Conservation (phyloP, 805 yeast genomes). For the Myxozyma monticola region DNA sequence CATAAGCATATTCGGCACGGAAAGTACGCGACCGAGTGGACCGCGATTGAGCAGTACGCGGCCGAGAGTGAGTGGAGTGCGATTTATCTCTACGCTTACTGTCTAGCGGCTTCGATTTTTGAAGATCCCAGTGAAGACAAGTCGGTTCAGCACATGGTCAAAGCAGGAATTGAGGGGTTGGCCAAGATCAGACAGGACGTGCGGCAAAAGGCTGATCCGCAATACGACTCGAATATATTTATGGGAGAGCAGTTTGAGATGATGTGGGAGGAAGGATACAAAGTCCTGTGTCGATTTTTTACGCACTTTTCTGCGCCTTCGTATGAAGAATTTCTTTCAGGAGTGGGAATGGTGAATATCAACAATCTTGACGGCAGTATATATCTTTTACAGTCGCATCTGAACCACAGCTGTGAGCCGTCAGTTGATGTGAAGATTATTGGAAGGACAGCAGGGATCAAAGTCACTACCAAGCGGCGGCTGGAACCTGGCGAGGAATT, state of each 20-base stretch:
- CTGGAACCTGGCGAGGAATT: conserved; percentile 68
- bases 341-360: conserved; percentile 72
- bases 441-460: conserved; percentile 54
- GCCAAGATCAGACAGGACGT: conserved; percentile 69
- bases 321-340: conserved; percentile 57
- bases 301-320: conserved; percentile 34
- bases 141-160: conserved; percentile 30
- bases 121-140: conserved; percentile 26
- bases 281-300: conserved; percentile 52
- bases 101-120: conserved; percentile 38
- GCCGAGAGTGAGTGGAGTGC: conserved; percentile 66
- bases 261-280: conserved; percentile 61
- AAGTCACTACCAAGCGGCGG: conserved; percentile 57
- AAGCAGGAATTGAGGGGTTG: conserved; percentile 56
- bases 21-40: conserved; percentile 50
- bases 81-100: conserved; percentile 61
- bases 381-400: conserved; percentile 62
- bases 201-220: conserved; percentile 59
- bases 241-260: conserved; percentile 56
- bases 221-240: conserved; percentile 49
- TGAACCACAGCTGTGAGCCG: conserved; percentile 77
- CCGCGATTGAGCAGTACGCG: conserved; percentile 59
- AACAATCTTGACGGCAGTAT: conserved; percentile 68
- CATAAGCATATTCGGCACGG: conserved; percentile 63
- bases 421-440: conserved; percentile 57